Evolutionary conservation across 805 yeast genomes (phyloP).

Genomic region (Vanderwaltozyma tropicalis): DNA sequence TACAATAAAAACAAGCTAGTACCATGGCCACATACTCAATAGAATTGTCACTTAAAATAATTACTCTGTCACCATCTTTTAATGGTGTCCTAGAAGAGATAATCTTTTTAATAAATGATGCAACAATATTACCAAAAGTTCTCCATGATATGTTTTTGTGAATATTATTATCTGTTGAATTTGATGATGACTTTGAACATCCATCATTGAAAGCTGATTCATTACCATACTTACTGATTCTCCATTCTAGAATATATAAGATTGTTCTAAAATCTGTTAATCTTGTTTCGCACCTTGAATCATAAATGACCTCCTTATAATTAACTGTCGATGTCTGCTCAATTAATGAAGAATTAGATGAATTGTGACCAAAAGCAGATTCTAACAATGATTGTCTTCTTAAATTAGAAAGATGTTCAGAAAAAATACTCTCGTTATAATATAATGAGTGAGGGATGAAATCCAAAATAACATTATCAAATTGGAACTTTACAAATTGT

Average conservation of each 20-base stretch:
- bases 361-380: neutral
- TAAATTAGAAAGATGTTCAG: conserved; percentile 49
- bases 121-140: conserved; percentile 65
- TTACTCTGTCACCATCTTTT: conserved; percentile 59
- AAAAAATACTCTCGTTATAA: conserved; percentile 28
- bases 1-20: conserved; percentile 77
- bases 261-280: conserved; percentile 64
- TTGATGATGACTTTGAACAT: conserved; percentile 25
- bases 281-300: conserved; percentile 66
- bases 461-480: conserved; percentile 28
- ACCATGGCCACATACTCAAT: conserved; percentile 80
- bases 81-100: conserved; percentile 53
- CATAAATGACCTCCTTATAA: conserved; percentile 62
- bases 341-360: conserved; percentile 2
- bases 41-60: conserved; percentile 74
- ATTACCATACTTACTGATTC: conserved; percentile 66
- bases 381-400: conserved; percentile 51
- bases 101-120: conserved; percentile 63
- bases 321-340: conserved; percentile 77
- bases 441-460: conserved; percentile 27
- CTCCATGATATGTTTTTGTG: conserved; percentile 63
- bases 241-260: conserved; percentile 64
- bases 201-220: conserved; percentile 57
- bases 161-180: conserved; percentile 29
- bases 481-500: conserved; percentile 62